These are phyloP conservation scores for Mallotus repandus DNA, from an alignment of 441 rosid species.

Conservation along the genomic window DNA sequence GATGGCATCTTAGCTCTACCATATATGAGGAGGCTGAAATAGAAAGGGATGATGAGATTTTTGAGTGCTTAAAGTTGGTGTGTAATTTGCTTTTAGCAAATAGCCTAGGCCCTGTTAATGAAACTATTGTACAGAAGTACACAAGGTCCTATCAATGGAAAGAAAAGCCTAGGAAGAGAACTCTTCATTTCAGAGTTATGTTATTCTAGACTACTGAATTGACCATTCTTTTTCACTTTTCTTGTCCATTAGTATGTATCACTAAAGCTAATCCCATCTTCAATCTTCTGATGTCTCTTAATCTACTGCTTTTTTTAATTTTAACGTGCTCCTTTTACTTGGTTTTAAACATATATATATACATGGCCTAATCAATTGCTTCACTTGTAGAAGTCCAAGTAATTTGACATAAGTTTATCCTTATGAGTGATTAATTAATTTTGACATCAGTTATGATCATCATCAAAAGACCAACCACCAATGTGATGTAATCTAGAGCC, in stretches of 20 bases:
- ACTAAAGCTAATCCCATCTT: background rate
- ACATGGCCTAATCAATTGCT: background rate
- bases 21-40: background rate
- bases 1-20: background rate
- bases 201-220: too few relatives aligned
- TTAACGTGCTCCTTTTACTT: background rate
- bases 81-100: background rate
- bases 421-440: too few relatives aligned
- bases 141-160: background rate
- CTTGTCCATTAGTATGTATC: background rate
- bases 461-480: background rate
- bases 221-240: background rate
- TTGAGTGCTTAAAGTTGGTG: background rate
- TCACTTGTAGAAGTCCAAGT: background rate
- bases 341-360: background rate
- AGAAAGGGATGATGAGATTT: background rate
- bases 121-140: background rate
- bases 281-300: background rate
- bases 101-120: background rate
- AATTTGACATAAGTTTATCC: background rate
- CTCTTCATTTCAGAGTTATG: too few relatives aligned
- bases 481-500: slow-evolving; percentile 1
- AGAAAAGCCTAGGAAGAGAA: background rate
- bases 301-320: background rate
- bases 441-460: background rate